Evolutionary conservation across 441 rosid species (phyloP).

Genomic region (Geranium incanum): DNA sequence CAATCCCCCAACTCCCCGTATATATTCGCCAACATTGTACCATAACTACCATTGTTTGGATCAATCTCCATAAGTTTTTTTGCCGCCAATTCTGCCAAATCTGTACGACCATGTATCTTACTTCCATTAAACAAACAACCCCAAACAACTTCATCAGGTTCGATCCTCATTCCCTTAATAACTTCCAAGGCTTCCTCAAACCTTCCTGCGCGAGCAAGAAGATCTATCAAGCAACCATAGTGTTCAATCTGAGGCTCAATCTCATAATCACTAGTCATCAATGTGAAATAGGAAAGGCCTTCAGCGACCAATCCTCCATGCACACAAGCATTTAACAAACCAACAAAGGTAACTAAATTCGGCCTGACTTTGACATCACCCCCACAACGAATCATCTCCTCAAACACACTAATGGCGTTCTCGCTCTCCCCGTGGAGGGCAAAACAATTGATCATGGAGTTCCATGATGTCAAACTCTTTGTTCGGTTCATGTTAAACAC

Average conservation of each 20-base stretch:
- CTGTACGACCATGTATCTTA: constrained; percentile 38
- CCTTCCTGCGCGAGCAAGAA: constrained; percentile 52
- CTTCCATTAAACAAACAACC: constrained; percentile 25
- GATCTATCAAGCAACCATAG: constrained; percentile 61
- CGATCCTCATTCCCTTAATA: constrained; percentile 38
- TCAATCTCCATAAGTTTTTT: constrained; percentile 53
- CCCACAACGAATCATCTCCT: constrained; percentile 36
- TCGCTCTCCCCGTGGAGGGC: constrained; percentile 51
- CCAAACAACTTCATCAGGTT: constrained; percentile 63
- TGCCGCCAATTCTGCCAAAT: constrained; percentile 59
- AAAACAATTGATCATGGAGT: constrained; percentile 56
- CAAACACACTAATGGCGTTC: constrained; percentile 39
- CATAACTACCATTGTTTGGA: constrained; percentile 62
- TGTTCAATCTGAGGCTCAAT: constrained; percentile 50
- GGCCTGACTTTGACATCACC: constrained; percentile 27
- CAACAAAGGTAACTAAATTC: constrained; percentile 46
- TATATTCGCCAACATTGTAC: constrained; percentile 63
- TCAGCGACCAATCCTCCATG: constrained; percentile 51
- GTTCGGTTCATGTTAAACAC: constrained; percentile 32
- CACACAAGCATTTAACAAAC: constrained; percentile 56
- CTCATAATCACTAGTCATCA: constrained; percentile 35
- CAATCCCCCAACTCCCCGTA: constrained; percentile 65
- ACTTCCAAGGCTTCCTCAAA: constrained; percentile 46
- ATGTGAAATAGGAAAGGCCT: constrained; percentile 41
- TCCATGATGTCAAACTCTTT: constrained; percentile 47